Evolutionary conservation across 2,329 filamentous ascomycete species (phyloP).

Genomic region (Beauveria rudraprayagi): DNA sequence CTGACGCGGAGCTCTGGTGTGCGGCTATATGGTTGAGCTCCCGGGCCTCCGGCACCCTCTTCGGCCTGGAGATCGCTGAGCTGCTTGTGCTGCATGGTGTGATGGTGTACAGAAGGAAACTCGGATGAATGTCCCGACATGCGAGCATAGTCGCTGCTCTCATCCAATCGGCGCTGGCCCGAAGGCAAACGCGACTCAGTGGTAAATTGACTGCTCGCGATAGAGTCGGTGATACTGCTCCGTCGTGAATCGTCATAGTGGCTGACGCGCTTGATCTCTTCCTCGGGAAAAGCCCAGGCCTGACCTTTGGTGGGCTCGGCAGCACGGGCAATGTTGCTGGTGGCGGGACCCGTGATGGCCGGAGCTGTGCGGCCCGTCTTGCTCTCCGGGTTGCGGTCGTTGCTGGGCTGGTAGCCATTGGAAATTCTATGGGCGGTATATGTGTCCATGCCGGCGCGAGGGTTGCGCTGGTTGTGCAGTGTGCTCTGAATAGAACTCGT

Average conservation of each 20-base stretch:
- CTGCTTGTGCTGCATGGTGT: slow-evolving; percentile 67
- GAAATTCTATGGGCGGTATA: slow-evolving; percentile 52
- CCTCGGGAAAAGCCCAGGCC: slow-evolving; percentile 76
- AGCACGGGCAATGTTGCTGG: slow-evolving; percentile 57
- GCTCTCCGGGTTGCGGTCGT: slow-evolving; percentile 48
- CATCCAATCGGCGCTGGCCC: slow-evolving; percentile 65
- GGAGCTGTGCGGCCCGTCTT: slow-evolving; percentile 60
- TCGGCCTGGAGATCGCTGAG: slow-evolving; percentile 58
- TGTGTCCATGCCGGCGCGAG: slow-evolving; percentile 43
- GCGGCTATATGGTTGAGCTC: slow-evolving; percentile 69
- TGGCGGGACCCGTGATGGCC: slow-evolving; percentile 65
- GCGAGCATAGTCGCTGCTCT: slow-evolving; percentile 44
- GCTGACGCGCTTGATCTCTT: slow-evolving; percentile 49
- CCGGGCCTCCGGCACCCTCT: slow-evolving; percentile 40
- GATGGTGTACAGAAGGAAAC: slow-evolving; percentile 59
- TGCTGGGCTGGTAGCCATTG: slow-evolving; percentile 55
- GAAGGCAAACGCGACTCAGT: slow-evolving; percentile 63
- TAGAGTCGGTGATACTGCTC: slow-evolving; percentile 68
- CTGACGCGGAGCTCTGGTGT: slow-evolving; percentile 76
- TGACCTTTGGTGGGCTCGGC: slow-evolving; percentile 75
- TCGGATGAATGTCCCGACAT: slow-evolving; percentile 45
- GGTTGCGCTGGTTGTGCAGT: slow-evolving; percentile 58
- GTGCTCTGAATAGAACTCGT: slow-evolving; percentile 67
- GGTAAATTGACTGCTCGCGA: slow-evolving; percentile 73
- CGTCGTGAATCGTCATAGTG: slow-evolving; percentile 57